Evolutionary conservation across 2,329 filamentous ascomycete species (phyloP).

Genomic region (Alternaria consortialis): DNA sequence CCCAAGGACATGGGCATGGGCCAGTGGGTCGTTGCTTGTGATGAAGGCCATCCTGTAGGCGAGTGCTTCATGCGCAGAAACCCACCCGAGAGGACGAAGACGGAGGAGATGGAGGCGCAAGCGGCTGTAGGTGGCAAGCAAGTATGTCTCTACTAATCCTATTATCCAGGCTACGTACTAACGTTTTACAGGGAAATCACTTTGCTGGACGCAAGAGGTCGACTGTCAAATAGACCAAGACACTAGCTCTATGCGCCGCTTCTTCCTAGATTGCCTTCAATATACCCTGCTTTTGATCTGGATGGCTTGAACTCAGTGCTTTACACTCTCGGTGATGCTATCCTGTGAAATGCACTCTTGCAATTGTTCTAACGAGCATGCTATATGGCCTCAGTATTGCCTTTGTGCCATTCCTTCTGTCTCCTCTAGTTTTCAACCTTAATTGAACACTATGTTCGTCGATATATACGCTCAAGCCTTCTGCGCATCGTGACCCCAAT

Average conservation of each 20-base stretch:
- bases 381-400: neutral
- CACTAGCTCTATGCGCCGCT: neutral
- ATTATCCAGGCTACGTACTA: neutral
- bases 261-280: neutral
- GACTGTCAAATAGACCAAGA: conserved; percentile 1
- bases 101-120: conserved; percentile 6
- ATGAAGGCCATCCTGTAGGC: conserved; percentile 72
- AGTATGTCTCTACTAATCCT: neutral
- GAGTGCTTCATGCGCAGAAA: conserved; percentile 67
- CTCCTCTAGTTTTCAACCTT: neutral
- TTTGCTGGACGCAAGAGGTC: conserved; percentile 1
- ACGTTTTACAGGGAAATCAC: neutral
- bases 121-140: neutral
- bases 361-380: neutral
- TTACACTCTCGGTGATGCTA: neutral
- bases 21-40: conserved; percentile 72
- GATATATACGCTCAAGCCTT: conserved; percentile 27
- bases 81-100: conserved; percentile 20
- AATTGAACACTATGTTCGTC: neutral
- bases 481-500: conserved; percentile 49
- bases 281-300: neutral
- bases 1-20: conserved; percentile 72
- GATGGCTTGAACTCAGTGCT: neutral
- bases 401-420: neutral
- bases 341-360: neutral